phyloP scores from a whole-genome alignment of 352 stramenopile species.

The Phytophthora vignae region DNA sequence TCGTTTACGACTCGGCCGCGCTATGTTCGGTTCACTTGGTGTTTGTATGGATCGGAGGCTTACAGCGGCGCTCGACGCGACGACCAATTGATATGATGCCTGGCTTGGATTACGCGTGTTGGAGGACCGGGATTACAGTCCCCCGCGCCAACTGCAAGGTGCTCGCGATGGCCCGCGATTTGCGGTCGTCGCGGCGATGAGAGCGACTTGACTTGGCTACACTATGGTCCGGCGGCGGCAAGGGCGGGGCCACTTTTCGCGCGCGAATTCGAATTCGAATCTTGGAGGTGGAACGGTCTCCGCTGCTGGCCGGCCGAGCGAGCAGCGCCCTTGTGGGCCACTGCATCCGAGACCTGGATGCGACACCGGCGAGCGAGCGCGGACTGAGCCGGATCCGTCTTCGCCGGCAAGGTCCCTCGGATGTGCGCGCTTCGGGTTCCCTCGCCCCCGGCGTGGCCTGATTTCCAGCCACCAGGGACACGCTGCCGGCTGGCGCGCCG shows the following conservation, averaged over 20 bases:
- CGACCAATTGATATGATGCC: constrained; percentile 26
- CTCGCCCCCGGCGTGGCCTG: constrained; percentile 10
- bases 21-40: too few relatives aligned
- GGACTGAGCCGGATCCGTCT: constrained; percentile 20
- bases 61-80: constrained; percentile 4
- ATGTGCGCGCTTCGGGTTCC: constrained; percentile 32
- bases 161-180: constrained; percentile 27
- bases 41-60: too few relatives aligned
- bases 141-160: constrained; percentile 28
- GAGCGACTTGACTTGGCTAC: constrained; percentile 17
- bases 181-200: constrained; percentile 1
- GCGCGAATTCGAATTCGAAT: constrained; percentile 19
- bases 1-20: background rate
- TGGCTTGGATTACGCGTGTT: constrained; percentile 32
- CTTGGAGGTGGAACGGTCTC: background rate
- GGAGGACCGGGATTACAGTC: background rate
- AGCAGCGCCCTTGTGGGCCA: background rate
- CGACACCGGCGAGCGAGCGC: constrained; percentile 15
- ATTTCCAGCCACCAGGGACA: constrained; percentile 43
- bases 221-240: constrained; percentile 10
- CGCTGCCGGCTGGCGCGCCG: constrained; percentile 26
- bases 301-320: background rate
- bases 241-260: background rate
- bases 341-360: constrained; percentile 3
- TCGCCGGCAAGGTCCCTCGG: constrained; percentile 40